A percentile compares a stretch with the other conserved stretches of the same genome.
Conservation (phyloP, 495 filamentous ascomycete species). For the Penicillium tannophilum region DNA sequence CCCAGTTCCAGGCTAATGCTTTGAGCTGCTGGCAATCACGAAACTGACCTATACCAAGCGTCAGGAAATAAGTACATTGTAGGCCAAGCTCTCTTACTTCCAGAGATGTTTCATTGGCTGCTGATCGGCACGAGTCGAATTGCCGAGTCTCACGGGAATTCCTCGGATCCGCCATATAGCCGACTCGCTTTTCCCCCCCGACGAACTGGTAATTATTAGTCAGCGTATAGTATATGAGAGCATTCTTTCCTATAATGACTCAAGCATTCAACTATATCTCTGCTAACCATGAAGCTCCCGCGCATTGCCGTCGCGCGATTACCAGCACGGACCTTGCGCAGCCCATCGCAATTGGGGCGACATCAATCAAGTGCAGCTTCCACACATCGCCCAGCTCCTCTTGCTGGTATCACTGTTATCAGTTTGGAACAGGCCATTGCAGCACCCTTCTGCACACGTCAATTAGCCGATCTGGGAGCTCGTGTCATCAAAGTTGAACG, state of each 20-base stretch:
- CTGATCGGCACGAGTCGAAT: not conserved
- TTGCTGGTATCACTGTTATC: conserved; percentile 52
- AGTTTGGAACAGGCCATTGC: conserved; percentile 57
- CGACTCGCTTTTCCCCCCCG: not conserved
- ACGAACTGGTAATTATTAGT: not conserved
- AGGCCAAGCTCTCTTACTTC: too few relatives aligned
- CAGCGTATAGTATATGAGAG: not conserved
- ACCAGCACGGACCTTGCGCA: not conserved
- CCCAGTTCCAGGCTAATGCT: too few relatives aligned
- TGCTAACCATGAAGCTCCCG: not conserved
- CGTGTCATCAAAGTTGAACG: conserved; percentile 57
- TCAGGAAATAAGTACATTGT: too few relatives aligned
- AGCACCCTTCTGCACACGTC: conserved; percentile 54
- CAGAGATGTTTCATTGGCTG: too few relatives aligned
- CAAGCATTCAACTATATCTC: not conserved
- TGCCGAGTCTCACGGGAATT: not conserved
- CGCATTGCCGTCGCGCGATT: not conserved
- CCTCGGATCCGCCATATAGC: not conserved
- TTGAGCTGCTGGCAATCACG: too few relatives aligned
- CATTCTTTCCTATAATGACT: not conserved
- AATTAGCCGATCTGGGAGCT: conserved; percentile 54
- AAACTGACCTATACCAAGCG: too few relatives aligned
- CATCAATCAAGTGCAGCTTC: conserved; percentile 16
- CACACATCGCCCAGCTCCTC: conserved; percentile 29
- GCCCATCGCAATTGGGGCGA: conserved; percentile 1